These are phyloP conservation scores for Gossypium armourianum DNA, from an alignment of 441 rosid genomes.

Conservation along the genomic window DNA sequence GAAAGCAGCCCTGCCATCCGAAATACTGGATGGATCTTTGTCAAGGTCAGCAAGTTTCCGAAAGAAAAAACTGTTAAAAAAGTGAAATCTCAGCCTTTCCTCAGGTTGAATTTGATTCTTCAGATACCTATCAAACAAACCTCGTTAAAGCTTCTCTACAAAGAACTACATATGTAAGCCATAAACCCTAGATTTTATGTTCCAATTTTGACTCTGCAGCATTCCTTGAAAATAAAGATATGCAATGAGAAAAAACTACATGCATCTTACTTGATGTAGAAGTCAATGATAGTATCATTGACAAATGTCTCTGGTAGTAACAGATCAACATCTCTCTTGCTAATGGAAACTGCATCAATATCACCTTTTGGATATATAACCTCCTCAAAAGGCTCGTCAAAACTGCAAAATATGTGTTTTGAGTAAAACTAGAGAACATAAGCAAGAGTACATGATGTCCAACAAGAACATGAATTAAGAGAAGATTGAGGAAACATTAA, in stretches of 20 bases:
- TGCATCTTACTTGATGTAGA: slow-evolving; percentile 49
- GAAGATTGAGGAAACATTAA: neutral
- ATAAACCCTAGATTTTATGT: slow-evolving; percentile 3
- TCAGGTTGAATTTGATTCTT: slow-evolving; percentile 45
- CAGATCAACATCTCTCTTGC: slow-evolving; percentile 61
- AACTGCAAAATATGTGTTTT: slow-evolving; percentile 40
- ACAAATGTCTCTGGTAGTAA: slow-evolving; percentile 62
- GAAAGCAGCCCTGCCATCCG: slow-evolving; percentile 64
- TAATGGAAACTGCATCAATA: slow-evolving; percentile 49
- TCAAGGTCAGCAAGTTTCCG: slow-evolving; percentile 73
- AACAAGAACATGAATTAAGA: slow-evolving; percentile 5
- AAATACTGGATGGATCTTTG: slow-evolving; percentile 63
- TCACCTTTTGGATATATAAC: slow-evolving; percentile 61
- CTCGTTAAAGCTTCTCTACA: neutral
- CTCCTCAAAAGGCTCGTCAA: slow-evolving; percentile 69
- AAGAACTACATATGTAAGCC: neutral
- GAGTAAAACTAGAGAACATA: slow-evolving; percentile 5
- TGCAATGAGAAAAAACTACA: neutral
- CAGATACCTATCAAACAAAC: slow-evolving; percentile 39
- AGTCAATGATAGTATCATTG: slow-evolving; percentile 69
- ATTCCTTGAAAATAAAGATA: neutral
- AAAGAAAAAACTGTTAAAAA: slow-evolving; percentile 69
- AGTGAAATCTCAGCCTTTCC: slow-evolving; percentile 48
- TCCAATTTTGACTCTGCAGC: neutral
- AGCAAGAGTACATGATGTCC: neutral